phyloP scores from a whole-genome alignment of 306 rosid genomes.

The Prunus padus region DNA sequence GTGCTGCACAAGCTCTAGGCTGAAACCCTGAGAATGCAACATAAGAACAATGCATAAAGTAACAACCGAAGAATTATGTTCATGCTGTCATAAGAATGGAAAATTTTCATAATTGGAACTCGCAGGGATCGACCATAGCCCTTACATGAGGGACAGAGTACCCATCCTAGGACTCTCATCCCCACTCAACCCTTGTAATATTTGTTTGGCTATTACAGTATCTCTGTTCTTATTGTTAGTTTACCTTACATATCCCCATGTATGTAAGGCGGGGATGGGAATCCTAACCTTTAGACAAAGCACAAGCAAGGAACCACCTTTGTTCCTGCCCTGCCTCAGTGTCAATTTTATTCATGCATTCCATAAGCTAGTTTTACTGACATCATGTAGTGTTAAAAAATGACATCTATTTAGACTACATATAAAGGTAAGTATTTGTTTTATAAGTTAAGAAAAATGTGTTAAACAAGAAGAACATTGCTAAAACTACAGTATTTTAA shows the following conservation, averaged over 20 bases:
- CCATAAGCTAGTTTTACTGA: background rate
- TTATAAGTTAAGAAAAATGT: background rate
- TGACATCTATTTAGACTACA: background rate
- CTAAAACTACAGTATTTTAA: background rate
- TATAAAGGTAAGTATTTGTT: background rate
- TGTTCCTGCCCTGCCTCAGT: too few species aligned
- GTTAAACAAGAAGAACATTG: background rate
- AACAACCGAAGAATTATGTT: constrained; percentile 21
- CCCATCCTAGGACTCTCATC: too few species aligned
- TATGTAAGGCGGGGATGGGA: too few species aligned
- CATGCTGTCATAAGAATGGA: background rate
- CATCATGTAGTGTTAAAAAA: background rate
- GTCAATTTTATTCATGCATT: background rate
- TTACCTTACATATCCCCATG: too few species aligned
- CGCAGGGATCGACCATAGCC: background rate
- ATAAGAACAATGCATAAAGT: constrained; percentile 6
- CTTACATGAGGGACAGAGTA: background rate
- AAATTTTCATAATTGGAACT: too few species aligned
- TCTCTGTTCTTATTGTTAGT: too few species aligned
- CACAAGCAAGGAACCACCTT: too few species aligned
- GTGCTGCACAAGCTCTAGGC: constrained; percentile 73
- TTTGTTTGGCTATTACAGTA: too few species aligned
- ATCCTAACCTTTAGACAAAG: too few species aligned
- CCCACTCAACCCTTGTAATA: too few species aligned
- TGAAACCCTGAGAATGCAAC: constrained; percentile 67